Percentiles rank a stretch among this genome's conserved stretches.
Conservation (phyloP, 371 early-diverging fungal species). For the Blyttiomyces sp. region DNA sequence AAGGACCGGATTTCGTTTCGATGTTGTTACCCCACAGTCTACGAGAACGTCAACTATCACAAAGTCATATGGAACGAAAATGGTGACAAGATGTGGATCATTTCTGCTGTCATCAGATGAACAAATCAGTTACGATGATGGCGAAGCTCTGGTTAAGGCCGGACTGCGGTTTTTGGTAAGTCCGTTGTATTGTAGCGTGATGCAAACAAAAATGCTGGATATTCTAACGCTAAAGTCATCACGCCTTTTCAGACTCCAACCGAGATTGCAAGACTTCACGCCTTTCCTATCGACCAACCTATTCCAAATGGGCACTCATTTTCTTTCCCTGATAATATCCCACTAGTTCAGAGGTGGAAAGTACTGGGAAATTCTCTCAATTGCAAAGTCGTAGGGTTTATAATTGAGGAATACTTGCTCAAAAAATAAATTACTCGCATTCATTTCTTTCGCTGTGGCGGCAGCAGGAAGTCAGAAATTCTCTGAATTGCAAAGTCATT, state of each 20-base stretch:
- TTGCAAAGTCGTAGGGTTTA: slow-evolving; percentile 30
- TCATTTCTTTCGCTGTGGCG: too few relatives aligned
- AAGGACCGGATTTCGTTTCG: slow-evolving; percentile 65
- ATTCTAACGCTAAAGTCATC: too few relatives aligned
- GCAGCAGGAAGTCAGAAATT: too few relatives aligned
- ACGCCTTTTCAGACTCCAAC: slow-evolving; percentile 62
- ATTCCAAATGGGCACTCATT: slow-evolving; percentile 13
- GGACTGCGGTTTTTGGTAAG: slow-evolving; percentile 65
- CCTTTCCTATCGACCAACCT: slow-evolving; percentile 54
- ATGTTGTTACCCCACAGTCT: slow-evolving; percentile 22
- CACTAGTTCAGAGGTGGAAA: slow-evolving; percentile 29
- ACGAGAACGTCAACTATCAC: slow-evolving; percentile 11
- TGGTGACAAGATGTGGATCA: slow-evolving; percentile 25
- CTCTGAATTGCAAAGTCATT: too few relatives aligned
- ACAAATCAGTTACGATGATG: background rate
- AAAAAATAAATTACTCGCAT: too few relatives aligned
- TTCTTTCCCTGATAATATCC: slow-evolving; percentile 29
- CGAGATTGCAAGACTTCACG: slow-evolving; percentile 73
- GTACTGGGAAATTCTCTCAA: slow-evolving; percentile 47
- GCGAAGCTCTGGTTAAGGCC: slow-evolving; percentile 38
- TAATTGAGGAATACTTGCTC: slow-evolving; percentile 26
- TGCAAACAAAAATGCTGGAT: too few relatives aligned
- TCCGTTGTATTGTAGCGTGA: too few relatives aligned
- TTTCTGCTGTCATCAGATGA: slow-evolving; percentile 12
- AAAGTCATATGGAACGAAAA: slow-evolving; percentile 19